Base-by-base conservation (phyloP, 495 filamentous ascomycete genomes). In the Aspergillus olivimuriae region DNA sequence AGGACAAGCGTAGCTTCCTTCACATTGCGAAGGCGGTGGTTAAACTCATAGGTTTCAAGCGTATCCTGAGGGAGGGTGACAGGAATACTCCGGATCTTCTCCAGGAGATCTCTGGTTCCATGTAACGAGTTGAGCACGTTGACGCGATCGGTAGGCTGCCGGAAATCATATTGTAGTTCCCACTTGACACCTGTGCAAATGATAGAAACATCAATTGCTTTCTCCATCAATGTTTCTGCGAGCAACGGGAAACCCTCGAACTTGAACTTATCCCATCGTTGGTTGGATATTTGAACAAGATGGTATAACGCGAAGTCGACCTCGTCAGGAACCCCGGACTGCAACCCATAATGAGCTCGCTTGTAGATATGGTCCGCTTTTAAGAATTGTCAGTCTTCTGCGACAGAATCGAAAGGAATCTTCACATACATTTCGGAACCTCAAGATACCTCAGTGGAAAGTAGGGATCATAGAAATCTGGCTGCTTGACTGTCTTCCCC, bases 261-360 rank as follows among this genome's bases (percentile, higher is more conserved):
- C 48, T 86, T 85, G 63, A 94, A 95, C 56, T 95, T 95, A 57
- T 97, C 94, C 21, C 90, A 91, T 22, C 87, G 76, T 60, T 96
- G 90, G 43, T 86, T 89, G 0, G 90, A 95, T 14, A 95, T 95
- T 59, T 95, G 92, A 44, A 97, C 90, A 10, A 99, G 69, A 57
- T 96, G 91, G 44, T 89, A 87, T 14, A 97, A 66, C 0, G 87
- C 89, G 60, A 89, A 97, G 19, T 87, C 82, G 47, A 95, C 83
- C 56, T 99, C 92, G 17, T 80, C 78, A 11, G 76, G 72, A 19
- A 94, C 80, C 0, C 82, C 80, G 20, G 87, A 94, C 41, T 84
- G 86, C 34, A 99, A 72, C 0, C 89, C 81, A 41, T 71, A 74
- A 34, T 91, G 78, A 39, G 86, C 89, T 8, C 89, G 82, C 41